phyloP scores from a whole-genome alignment of 208 protist species.

The Ichthyophonus hoferi region DNA sequence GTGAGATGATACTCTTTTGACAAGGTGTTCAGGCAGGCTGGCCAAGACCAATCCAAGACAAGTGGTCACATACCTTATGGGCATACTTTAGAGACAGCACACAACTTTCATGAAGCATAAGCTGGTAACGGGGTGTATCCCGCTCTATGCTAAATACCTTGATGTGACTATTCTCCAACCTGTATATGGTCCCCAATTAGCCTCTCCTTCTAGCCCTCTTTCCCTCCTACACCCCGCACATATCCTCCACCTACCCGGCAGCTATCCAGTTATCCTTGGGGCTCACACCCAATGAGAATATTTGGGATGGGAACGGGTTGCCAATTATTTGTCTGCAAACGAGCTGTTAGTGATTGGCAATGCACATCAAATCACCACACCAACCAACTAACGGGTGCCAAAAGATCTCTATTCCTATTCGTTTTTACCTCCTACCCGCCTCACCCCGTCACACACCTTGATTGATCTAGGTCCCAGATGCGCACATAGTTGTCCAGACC shows the following conservation, averaged over 20 bases:
- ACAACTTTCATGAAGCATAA: slow-evolving; percentile 18
- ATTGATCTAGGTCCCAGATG: slow-evolving; percentile 22
- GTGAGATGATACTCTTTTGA: too few relatives aligned
- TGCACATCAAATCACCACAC: too few relatives aligned
- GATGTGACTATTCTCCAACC: slow-evolving; percentile 25
- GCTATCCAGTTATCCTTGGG: not conserved
- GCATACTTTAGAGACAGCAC: slow-evolving; percentile 38
- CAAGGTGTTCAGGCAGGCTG: too few relatives aligned
- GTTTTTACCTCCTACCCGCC: too few relatives aligned
- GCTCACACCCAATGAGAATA: slow-evolving; percentile 32
- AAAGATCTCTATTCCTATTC: too few relatives aligned
- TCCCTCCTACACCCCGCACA: too few relatives aligned
- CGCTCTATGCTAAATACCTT: slow-evolving; percentile 24
- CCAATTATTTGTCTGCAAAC: slow-evolving; percentile 2
- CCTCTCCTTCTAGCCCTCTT: too few relatives aligned
- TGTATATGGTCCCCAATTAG: not conserved
- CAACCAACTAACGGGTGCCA: too few relatives aligned
- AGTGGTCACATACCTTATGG: slow-evolving; percentile 26
- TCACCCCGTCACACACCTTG: not conserved
- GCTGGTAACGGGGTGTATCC: slow-evolving; percentile 2
- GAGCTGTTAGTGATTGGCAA: too few relatives aligned
- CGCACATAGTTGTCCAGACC: slow-evolving; percentile 32
- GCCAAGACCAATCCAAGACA: too few relatives aligned
- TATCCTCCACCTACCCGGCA: not conserved
- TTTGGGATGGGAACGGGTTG: slow-evolving; percentile 15